Evolutionary conservation across 768 basidiomycete genomes (phyloP).

Genomic region (Termitomyces sp.): DNA sequence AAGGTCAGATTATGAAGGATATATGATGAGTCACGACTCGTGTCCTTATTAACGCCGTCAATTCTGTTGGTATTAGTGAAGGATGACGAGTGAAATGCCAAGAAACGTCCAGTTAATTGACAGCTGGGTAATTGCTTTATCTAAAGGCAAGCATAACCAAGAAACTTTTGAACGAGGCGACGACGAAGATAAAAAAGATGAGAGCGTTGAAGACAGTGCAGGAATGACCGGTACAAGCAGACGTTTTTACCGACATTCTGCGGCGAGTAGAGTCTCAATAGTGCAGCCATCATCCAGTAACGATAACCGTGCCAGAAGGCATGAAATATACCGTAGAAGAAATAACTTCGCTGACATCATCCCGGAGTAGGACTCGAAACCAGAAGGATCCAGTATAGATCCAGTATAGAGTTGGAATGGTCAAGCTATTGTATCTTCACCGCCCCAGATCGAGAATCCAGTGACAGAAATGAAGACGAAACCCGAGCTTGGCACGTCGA

Average conservation of each 20-base stretch:
- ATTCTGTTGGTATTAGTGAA: slow-evolving; percentile 15
- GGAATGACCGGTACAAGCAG: slow-evolving; percentile 18
- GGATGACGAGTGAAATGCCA: slow-evolving; percentile 23
- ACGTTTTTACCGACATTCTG: slow-evolving; percentile 27
- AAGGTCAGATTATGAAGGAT: neutral
- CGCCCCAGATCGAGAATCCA: slow-evolving; percentile 27
- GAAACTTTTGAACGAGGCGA: neutral
- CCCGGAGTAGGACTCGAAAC: slow-evolving; percentile 16
- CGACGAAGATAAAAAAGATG: slow-evolving; percentile 16
- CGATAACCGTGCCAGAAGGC: slow-evolving; percentile 30
- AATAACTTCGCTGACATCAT: slow-evolving; percentile 19
- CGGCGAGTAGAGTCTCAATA: slow-evolving; percentile 20
- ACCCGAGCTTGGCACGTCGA: slow-evolving; percentile 22
- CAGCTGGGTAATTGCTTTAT: slow-evolving; percentile 22
- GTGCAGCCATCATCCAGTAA: slow-evolving; percentile 28
- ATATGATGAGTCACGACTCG: no score
- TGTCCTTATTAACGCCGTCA: neutral
- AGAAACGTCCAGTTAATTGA: slow-evolving; percentile 26
- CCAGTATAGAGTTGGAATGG: slow-evolving; percentile 16
- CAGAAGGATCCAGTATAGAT: slow-evolving; percentile 26
- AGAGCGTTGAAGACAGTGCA: slow-evolving; percentile 21
- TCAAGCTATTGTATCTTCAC: slow-evolving; percentile 27
- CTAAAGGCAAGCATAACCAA: slow-evolving; percentile 8
- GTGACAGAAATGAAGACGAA: slow-evolving; percentile 24
- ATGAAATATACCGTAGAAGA: slow-evolving; percentile 28